A percentile compares a stretch with the other conserved stretches of the same genome.
These are phyloP conservation scores for Pythium apleroticum DNA, from an alignment of 352 stramenopile genomes.

Conservation along the genomic window DNA sequence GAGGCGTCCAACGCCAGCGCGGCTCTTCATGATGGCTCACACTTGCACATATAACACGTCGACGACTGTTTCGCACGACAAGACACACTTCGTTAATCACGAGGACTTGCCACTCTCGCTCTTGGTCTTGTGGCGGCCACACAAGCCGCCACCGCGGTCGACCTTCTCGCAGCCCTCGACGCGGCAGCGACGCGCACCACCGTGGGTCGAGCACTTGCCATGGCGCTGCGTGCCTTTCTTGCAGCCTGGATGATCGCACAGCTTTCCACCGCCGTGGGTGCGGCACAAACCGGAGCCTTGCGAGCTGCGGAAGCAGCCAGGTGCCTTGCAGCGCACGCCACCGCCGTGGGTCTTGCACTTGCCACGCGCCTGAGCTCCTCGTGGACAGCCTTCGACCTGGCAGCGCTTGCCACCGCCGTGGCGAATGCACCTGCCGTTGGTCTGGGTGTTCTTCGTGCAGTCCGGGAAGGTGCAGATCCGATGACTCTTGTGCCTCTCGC, in stretches of 20 bases:
- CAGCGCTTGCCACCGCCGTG: conserved; percentile 40
- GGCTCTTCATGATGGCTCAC: neutral
- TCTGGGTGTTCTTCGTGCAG: conserved; percentile 41
- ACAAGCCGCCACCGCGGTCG: conserved; percentile 54
- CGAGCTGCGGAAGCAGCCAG: conserved; percentile 39
- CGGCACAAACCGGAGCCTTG: conserved; percentile 49
- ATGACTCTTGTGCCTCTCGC: conserved; percentile 4
- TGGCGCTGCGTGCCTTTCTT: conserved; percentile 51
- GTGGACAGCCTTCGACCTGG: conserved; percentile 39
- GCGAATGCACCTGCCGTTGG: conserved; percentile 35
- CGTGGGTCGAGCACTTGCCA: conserved; percentile 54
- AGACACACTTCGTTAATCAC: neutral
- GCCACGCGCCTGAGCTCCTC: conserved; percentile 41
- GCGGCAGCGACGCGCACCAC: conserved; percentile 34
- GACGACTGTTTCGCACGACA: neutral
- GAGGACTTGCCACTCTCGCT: neutral
- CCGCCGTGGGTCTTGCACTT: conserved; percentile 52
- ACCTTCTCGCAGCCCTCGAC: conserved; percentile 41
- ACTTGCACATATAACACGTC: neutral
- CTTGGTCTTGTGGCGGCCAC: conserved; percentile 38
- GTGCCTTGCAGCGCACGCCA: conserved; percentile 44
- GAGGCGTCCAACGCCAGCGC: too few relatives aligned
- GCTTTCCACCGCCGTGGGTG: conserved; percentile 53
- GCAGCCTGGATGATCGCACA: conserved; percentile 46
- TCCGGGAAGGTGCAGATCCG: conserved; percentile 28